phyloP scores from a whole-genome alignment of 345 rosid species.

The Zanthoxylum bungeanum region DNA sequence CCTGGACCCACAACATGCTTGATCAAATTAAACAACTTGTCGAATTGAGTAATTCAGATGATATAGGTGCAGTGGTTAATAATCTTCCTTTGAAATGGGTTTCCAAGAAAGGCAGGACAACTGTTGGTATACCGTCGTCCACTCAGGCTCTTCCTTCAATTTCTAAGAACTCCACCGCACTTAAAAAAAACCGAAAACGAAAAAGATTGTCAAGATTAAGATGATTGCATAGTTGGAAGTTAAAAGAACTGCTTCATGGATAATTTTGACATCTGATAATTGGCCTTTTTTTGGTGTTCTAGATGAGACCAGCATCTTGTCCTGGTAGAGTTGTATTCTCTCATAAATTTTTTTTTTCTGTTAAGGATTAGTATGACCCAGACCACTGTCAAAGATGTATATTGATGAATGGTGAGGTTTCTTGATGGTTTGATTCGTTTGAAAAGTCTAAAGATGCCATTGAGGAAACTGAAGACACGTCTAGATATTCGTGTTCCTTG shows the following conservation, averaged over 20 bases:
- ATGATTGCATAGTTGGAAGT: conserved; percentile 17
- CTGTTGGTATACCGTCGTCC: conserved; percentile 69
- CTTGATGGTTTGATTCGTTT: not conserved
- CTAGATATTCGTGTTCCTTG: not conserved
- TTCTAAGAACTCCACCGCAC: conserved; percentile 24
- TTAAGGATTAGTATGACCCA: not conserved
- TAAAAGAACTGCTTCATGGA: not conserved
- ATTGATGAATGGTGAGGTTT: not conserved
- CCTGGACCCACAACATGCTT: conserved; percentile 73
- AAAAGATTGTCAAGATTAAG: conserved; percentile 49
- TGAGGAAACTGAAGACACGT: not conserved
- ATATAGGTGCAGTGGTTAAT: conserved; percentile 57
- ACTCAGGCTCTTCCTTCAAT: conserved; percentile 32
- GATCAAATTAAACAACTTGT: conserved; percentile 77
- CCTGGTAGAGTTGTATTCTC: not conserved
- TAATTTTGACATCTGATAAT: not conserved
- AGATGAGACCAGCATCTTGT: not conserved
- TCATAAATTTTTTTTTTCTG: not conserved
- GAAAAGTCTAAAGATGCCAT: not conserved
- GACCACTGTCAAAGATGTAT: not conserved
- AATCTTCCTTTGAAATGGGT: conserved; percentile 75
- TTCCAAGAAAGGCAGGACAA: conserved; percentile 73
- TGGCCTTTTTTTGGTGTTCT: not conserved
- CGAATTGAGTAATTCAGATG: conserved; percentile 48
- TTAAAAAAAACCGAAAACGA: conserved; percentile 40